Conservation (phyloP, 192 early-diverging fungal species). For the Coemansia sp. region DNA sequence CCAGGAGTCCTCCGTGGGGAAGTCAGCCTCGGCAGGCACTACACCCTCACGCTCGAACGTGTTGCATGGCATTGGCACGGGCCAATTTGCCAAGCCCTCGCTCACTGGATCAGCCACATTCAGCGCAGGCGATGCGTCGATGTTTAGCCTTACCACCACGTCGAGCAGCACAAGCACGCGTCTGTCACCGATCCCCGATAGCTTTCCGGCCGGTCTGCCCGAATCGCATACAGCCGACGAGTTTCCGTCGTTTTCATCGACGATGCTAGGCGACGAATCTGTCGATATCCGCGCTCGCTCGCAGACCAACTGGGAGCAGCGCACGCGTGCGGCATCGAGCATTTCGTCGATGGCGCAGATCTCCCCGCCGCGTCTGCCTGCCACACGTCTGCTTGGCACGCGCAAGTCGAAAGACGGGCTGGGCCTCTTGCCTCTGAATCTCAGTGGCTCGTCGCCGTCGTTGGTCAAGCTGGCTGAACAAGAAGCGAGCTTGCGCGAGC, state of each 20-base stretch:
- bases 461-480: constrained; percentile 9
- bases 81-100: constrained; percentile 4
- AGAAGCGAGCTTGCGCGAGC: no score
- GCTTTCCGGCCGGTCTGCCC: background rate
- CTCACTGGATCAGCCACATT: constrained; percentile 3
- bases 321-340: constrained; percentile 7
- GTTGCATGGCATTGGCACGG: background rate
- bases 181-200: background rate
- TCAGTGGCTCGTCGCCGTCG: constrained; percentile 8
- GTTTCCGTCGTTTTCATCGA: constrained; percentile 26
- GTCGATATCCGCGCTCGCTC: constrained; percentile 15
- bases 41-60: constrained; percentile 14
- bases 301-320: constrained; percentile 27
- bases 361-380: constrained; percentile 6
- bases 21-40: constrained; percentile 19
- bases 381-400: background rate
- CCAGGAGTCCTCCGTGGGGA: constrained; percentile 4
- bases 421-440: constrained; percentile 1
- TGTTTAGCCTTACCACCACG: constrained; percentile 3
- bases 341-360: constrained; percentile 6
- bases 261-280: constrained; percentile 11
- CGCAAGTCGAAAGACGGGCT: constrained; percentile 2
- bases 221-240: constrained; percentile 36
- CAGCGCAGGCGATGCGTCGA: constrained; percentile 4
- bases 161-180: background rate